Evolutionary conservation across 2,329 filamentous ascomycete species (phyloP).

Genomic region (Clathrospora elynae): DNA sequence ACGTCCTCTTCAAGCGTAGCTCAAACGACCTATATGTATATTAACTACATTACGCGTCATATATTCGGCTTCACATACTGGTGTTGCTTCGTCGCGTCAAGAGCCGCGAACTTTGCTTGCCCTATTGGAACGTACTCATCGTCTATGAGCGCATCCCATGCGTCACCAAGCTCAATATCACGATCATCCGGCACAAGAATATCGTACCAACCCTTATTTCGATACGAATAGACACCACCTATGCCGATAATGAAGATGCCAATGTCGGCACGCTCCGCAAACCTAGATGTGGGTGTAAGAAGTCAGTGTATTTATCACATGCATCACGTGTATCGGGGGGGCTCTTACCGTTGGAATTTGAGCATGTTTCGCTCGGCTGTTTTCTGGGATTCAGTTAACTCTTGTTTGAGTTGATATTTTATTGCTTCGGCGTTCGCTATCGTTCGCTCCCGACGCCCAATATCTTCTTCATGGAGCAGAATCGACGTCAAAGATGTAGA

Average conservation of each 20-base stretch:
- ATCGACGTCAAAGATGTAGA: slow-evolving; percentile 49
- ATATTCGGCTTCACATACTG: slow-evolving; percentile 13
- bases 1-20: slow-evolving; percentile 46
- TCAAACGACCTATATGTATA: slow-evolving; percentile 33
- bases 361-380: slow-evolving; percentile 42
- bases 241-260: slow-evolving; percentile 50
- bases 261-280: slow-evolving; percentile 49
- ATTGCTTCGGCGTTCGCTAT: slow-evolving; percentile 41
- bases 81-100: slow-evolving; percentile 24
- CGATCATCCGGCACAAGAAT: slow-evolving; percentile 32
- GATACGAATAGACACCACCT: slow-evolving; percentile 47
- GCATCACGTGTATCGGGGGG: too few relatives aligned
- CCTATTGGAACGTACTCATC: slow-evolving; percentile 20
- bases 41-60: background rate
- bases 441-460: slow-evolving; percentile 44
- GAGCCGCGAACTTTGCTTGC: slow-evolving; percentile 19
- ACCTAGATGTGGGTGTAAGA: too few relatives aligned
- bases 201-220: slow-evolving; percentile 49
- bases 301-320: too few relatives aligned
- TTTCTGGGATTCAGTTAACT: slow-evolving; percentile 34
- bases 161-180: slow-evolving; percentile 21
- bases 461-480: slow-evolving; percentile 47
- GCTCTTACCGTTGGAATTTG: slow-evolving; percentile 48
- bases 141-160: slow-evolving; percentile 27
- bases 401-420: slow-evolving; percentile 43